Conservation (phyloP, 2,329 filamentous ascomycete species). For the Endocalyx cinctus region DNA sequence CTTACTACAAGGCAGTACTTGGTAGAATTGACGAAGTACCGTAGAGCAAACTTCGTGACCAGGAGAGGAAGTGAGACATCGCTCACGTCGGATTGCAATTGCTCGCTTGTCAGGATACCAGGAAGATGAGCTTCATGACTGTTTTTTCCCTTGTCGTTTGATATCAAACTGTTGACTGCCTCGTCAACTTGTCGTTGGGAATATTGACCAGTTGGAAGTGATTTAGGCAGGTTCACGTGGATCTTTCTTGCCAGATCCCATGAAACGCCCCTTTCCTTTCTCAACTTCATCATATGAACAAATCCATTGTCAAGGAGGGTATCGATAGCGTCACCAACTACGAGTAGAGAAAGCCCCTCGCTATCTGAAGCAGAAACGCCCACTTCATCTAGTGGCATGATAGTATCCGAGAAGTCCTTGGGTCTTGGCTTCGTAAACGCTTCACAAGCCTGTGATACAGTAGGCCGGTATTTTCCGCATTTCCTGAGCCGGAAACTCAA, state of each 20-base stretch:
- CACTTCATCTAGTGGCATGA: no score
- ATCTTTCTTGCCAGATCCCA: constrained; percentile 65
- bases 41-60: constrained; percentile 70
- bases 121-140: constrained; percentile 13
- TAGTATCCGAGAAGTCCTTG: background rate
- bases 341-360: constrained; percentile 47
- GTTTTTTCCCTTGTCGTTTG: background rate
- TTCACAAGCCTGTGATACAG: constrained; percentile 44
- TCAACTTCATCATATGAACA: constrained; percentile 55
- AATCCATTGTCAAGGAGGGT: constrained; percentile 64
- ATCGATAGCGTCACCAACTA: constrained; percentile 69
- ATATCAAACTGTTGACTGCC: no score
- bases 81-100: constrained; percentile 23
- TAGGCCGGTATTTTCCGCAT: constrained; percentile 69
- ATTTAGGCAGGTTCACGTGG: constrained; percentile 4
- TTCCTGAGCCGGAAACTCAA: constrained; percentile 63
- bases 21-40: constrained; percentile 74
- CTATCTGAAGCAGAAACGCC: no score
- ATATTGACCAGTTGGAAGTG: no score
- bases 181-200: no score
- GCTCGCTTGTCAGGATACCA: constrained; percentile 25
- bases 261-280: constrained; percentile 44
- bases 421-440: constrained; percentile 39
- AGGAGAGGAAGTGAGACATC: constrained; percentile 49
- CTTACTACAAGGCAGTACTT: constrained; percentile 87